Evolutionary conservation across 306 rosid species (phyloP).

Genomic region (Medicago lupulina): DNA sequence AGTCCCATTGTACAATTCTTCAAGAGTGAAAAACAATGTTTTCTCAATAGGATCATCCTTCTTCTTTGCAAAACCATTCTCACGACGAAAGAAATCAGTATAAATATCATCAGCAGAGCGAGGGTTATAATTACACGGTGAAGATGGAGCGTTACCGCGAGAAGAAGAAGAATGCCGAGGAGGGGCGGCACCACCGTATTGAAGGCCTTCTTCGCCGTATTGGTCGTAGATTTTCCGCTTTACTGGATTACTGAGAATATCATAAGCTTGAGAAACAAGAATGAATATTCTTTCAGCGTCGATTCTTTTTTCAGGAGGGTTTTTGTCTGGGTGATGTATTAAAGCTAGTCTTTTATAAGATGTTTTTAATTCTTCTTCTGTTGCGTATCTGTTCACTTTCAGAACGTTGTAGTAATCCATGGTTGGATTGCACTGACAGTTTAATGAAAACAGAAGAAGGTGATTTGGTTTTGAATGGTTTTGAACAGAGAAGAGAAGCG

Average conservation of each 20-base stretch:
- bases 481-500: no score
- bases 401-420: conserved; percentile 93
- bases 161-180: conserved; percentile 60
- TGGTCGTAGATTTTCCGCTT: conserved; percentile 99
- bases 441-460: no score
- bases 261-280: conserved; percentile 87
- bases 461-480: no score
- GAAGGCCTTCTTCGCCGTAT: conserved; percentile 84
- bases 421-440: conserved; percentile 50
- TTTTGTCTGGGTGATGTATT: conserved; percentile 97
- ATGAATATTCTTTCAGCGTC: conserved; percentile 91
- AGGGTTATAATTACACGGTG: conserved; percentile 64
- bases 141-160: conserved; percentile 34
- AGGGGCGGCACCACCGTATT: conserved; percentile 82
- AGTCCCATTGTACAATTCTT: conserved; percentile 80
- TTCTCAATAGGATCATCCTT: conserved; percentile 72
- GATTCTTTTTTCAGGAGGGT: conserved; percentile 64
- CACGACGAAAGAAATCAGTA: conserved; percentile 83
- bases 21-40: conserved; percentile 74
- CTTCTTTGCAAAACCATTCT: conserved; percentile 51
- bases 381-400: conserved; percentile 83
- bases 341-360: conserved; percentile 81
- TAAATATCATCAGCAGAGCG: conserved; percentile 79
- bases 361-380: conserved; percentile 82
- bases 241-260: conserved; percentile 79